A percentile compares a stretch with the other conserved stretches of the same genome.
These are phyloP conservation scores for Stylosanthes scabra DNA, from an alignment of 331 rosid species.

Conservation along the genomic window DNA sequence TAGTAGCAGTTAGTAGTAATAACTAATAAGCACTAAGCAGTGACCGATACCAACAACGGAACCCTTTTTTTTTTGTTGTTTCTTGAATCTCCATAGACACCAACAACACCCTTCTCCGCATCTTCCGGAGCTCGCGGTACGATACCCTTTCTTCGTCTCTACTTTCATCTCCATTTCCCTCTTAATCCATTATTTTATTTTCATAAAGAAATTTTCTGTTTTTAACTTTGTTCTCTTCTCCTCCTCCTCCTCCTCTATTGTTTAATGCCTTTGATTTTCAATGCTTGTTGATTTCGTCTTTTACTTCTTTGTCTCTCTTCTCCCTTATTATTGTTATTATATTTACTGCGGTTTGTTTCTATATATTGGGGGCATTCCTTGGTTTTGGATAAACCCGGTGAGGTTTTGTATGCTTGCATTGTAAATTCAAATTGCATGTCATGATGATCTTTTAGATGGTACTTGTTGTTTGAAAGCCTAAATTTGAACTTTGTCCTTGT, in stretches of 20 bases:
- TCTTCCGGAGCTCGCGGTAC: constrained; percentile 46
- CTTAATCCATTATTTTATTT: constrained; percentile 2
- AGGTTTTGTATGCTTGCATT: constrained; percentile 24
- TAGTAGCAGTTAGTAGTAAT: no score
- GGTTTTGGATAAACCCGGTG: constrained; percentile 20
- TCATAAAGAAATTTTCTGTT: constrained; percentile 21
- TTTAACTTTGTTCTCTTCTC: constrained; percentile 45
- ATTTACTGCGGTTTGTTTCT: constrained; percentile 38
- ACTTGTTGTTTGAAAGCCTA: constrained; percentile 31
- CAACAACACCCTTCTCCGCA: constrained; percentile 42
- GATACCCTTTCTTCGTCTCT: constrained; percentile 31
- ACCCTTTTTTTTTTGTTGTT: constrained; percentile 13
- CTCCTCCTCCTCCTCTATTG: constrained; percentile 51
- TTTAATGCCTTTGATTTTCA: constrained; percentile 39
- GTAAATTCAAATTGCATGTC: no score
- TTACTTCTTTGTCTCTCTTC: constrained; percentile 15
- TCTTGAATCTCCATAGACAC: constrained; percentile 46
- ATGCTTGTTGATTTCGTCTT: constrained; percentile 49
- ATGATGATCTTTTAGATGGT: constrained; percentile 22
- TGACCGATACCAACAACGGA: constrained; percentile 44
- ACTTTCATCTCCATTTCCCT: constrained; percentile 16
- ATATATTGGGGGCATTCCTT: constrained; percentile 28
- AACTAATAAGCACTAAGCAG: no score
- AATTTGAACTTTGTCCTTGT: neutral
- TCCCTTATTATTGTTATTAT: constrained; percentile 42